phyloP scores from a whole-genome alignment of 2,329 filamentous ascomycete species.

The Emericellopsis cladophorae region DNA sequence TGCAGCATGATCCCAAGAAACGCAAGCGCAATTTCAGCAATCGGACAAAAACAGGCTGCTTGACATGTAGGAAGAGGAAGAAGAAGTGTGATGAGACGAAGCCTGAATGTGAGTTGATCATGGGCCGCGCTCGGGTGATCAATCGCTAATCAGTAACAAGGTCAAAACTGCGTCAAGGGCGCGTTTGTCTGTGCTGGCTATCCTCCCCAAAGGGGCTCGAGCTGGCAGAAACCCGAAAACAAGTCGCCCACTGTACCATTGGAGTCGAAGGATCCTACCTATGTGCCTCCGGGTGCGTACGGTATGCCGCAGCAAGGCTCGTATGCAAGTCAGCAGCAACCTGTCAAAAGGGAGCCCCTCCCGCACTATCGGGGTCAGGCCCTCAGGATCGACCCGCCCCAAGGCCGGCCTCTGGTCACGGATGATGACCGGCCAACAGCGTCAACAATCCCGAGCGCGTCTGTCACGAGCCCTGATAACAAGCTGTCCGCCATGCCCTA shows the following conservation, averaged over 20 bases:
- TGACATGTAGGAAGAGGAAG: conserved; percentile 84
- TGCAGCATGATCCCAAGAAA: conserved; percentile 53
- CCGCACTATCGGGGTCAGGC: conserved; percentile 48
- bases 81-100: conserved; percentile 97
- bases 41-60: conserved; percentile 87
- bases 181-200: conserved; percentile 90
- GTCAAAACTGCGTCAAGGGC: conserved; percentile 81
- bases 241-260: conserved; percentile 59
- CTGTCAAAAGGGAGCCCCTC: conserved; percentile 41
- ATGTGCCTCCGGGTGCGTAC: conserved; percentile 48
- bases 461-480: conserved; percentile 44
- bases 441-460: conserved; percentile 45
- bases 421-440: conserved; percentile 49
- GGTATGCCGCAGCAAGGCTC: conserved; percentile 40
- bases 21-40: conserved; percentile 81
- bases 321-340: conserved; percentile 18
- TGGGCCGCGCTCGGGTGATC: not conserved
- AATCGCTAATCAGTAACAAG: conserved; percentile 26
- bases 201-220: conserved; percentile 58
- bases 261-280: conserved; percentile 68
- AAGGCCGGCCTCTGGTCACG: conserved; percentile 39
- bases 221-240: conserved; percentile 64
- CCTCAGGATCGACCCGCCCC: conserved; percentile 50
- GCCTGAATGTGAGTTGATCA: conserved; percentile 62
- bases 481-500: conserved; percentile 48